Conservation (phyloP, 2,329 filamentous ascomycete species). For the Ophiocordyceps australis region DNA sequence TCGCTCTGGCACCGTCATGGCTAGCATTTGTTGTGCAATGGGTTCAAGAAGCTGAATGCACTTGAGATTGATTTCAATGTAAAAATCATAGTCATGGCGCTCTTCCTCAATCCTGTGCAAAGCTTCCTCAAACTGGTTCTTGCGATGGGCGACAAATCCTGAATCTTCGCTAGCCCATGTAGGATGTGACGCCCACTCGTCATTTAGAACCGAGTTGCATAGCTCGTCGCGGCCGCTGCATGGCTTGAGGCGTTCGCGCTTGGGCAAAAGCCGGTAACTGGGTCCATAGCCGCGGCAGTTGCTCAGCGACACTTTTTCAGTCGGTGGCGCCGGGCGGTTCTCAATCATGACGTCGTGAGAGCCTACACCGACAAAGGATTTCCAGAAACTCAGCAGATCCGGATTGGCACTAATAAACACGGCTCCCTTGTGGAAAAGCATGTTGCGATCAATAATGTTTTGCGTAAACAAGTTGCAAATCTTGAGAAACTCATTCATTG, state of each 20-base stretch:
- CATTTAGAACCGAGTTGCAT: slow-evolving; percentile 83
- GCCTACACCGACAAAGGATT: slow-evolving; percentile 63
- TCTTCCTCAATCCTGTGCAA: slow-evolving; percentile 95
- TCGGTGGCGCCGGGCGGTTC: slow-evolving; percentile 56
- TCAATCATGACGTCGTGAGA: slow-evolving; percentile 63
- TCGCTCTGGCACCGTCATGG: slow-evolving; percentile 57
- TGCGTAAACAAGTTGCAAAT: slow-evolving; percentile 91
- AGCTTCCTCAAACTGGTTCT: slow-evolving; percentile 88
- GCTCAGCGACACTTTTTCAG: slow-evolving; percentile 74
- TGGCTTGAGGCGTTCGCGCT: slow-evolving; percentile 73
- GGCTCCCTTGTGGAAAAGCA: slow-evolving; percentile 65
- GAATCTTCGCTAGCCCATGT: slow-evolving; percentile 98
- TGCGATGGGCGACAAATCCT: slow-evolving; percentile 91
- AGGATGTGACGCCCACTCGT: slow-evolving; percentile 96
- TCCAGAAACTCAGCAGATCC: slow-evolving; percentile 82
- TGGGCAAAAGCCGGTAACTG: slow-evolving; percentile 84
- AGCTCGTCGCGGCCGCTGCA: slow-evolving; percentile 92
- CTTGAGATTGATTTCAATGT: slow-evolving; percentile 87
- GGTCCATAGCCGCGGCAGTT: slow-evolving; percentile 93
- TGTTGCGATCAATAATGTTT: slow-evolving; percentile 73
- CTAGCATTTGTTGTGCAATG: slow-evolving; percentile 75
- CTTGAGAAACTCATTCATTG: slow-evolving; percentile 92
- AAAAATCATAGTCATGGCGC: slow-evolving; percentile 95
- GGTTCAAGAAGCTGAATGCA: slow-evolving; percentile 94
- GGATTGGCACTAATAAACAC: slow-evolving; percentile 76